Conservation (phyloP, 176 grass and related monocot genomes). For the Triticum urartu region DNA sequence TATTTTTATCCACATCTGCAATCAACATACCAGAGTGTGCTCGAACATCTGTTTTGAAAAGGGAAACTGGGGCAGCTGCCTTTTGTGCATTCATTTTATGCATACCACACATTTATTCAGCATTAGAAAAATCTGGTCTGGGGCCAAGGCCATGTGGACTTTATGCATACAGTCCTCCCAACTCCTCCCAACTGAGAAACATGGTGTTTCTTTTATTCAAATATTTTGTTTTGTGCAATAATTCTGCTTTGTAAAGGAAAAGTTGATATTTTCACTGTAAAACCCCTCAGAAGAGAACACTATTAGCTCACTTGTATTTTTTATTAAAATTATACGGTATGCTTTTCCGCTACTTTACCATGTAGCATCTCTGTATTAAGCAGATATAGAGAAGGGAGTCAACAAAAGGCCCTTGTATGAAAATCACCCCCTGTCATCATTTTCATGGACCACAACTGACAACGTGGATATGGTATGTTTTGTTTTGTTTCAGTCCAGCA, state of each 20-base stretch:
- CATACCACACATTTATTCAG: neutral
- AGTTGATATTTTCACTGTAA: neutral
- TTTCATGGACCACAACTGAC: constrained; percentile 82
- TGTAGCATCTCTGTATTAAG: constrained; percentile 12
- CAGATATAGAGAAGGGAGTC: constrained; percentile 75
- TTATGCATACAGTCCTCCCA: neutral
- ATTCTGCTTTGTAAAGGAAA: neutral
- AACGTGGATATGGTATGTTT: constrained; percentile 67
- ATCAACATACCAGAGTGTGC: neutral
- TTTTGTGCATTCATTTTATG: neutral
- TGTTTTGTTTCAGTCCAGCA: constrained; percentile 14
- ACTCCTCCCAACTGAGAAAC: neutral
- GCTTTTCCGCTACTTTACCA: neutral
- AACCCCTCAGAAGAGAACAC: neutral
- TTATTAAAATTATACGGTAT: neutral
- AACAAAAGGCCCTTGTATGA: constrained; percentile 65
- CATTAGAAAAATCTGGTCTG: neutral
- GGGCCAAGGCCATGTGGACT: neutral
- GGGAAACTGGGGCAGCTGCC: neutral
- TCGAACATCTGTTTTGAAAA: neutral
- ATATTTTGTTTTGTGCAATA: constrained; percentile 3
- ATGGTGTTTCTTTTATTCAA: neutral
- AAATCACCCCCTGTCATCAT: constrained; percentile 71
- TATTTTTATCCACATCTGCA: neutral
- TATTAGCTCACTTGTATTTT: neutral